Conservation (phyloP, 345 rosid species). For the Luvunga scandens region DNA sequence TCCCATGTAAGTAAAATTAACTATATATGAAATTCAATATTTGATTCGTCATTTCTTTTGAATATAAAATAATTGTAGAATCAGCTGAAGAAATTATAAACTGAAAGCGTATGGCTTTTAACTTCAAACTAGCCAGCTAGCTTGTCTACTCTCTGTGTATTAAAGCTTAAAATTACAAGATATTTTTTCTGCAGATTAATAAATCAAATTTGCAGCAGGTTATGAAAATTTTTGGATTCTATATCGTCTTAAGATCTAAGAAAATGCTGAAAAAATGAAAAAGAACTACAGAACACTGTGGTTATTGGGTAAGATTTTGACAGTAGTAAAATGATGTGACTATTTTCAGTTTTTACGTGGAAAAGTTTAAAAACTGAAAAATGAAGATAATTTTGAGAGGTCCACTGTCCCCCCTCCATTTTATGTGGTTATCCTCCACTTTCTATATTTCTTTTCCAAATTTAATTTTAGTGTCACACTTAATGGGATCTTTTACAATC, state of each 20-base stretch:
- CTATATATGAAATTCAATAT: not conserved
- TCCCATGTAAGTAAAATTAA: constrained; percentile 49
- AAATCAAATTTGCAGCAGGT: not conserved
- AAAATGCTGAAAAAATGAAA: not conserved
- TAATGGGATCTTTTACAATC: not conserved
- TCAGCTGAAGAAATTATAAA: not conserved
- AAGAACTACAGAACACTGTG: no score
- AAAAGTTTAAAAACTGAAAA: not conserved
- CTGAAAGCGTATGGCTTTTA: not conserved
- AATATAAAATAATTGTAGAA: not conserved
- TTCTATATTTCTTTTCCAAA: not conserved
- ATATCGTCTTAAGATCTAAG: not conserved
- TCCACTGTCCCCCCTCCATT: not conserved
- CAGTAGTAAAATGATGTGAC: not conserved
- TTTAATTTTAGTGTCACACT: not conserved
- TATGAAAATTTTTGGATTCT: not conserved
- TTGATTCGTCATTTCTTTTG: not conserved
- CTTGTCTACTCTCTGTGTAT: not conserved
- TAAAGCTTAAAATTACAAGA: no score
- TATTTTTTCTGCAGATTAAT: not conserved
- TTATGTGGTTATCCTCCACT: not conserved
- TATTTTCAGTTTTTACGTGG: not conserved
- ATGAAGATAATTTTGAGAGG: not conserved
- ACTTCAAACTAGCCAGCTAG: no score
- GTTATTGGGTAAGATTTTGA: no score